These are phyloP conservation scores for Phytophthora sojae DNA, from an alignment of 352 stramenopile species.

Conservation along the genomic window DNA sequence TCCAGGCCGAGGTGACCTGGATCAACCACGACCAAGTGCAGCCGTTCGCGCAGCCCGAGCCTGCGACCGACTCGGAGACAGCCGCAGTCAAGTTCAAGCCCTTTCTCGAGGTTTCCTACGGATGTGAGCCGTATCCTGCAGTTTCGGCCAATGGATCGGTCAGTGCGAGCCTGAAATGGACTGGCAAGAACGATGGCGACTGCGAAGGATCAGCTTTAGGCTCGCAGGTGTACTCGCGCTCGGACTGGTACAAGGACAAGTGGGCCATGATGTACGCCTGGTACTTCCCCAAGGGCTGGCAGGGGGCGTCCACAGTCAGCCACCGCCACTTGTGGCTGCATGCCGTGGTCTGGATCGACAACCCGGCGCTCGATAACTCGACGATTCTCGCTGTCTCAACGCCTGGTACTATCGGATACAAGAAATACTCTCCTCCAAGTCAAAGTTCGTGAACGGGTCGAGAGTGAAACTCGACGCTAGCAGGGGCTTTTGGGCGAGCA, in stretches of 20 bases:
- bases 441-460: neutral
- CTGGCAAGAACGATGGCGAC: neutral
- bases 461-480: neutral
- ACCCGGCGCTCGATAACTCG: neutral
- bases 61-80: slow-evolving; percentile 1
- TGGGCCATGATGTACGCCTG: slow-evolving; percentile 3
- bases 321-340: slow-evolving; percentile 39
- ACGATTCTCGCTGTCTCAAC: neutral
- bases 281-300: neutral
- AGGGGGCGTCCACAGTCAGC: neutral
- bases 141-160: neutral
- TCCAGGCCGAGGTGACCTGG: too few species aligned
- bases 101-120: neutral
- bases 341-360: slow-evolving; percentile 20
- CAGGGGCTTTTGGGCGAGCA: neutral
- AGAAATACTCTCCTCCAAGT: neutral
- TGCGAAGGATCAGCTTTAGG: neutral
- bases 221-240: slow-evolving; percentile 4
- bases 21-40: slow-evolving; percentile 5
- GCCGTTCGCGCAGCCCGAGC: neutral
- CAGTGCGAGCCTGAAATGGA: neutral
- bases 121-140: slow-evolving; percentile 3
- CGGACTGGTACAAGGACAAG: neutral
- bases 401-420: neutral
- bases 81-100: slow-evolving; percentile 12